These are phyloP conservation scores for Gymnopilus junonius DNA, from an alignment of 768 basidiomycete genomes.

Conservation along the genomic window DNA sequence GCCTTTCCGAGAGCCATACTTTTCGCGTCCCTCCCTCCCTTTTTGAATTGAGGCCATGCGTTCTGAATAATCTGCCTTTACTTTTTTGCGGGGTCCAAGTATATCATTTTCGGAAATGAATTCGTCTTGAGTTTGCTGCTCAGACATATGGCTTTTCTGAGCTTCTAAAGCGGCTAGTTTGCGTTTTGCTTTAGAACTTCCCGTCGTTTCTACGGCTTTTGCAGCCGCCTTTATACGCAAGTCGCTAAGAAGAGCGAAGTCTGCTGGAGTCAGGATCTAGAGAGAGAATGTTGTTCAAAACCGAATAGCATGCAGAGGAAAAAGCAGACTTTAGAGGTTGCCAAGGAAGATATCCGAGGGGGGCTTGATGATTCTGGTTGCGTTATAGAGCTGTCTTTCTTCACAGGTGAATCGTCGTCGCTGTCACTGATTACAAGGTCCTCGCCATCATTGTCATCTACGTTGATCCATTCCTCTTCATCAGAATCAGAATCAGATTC, in stretches of 20 bases:
- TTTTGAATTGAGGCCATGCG: conserved; percentile 90
- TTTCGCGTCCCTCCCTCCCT: conserved; percentile 93
- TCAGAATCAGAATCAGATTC: conserved; percentile 70
- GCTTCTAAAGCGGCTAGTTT: conserved; percentile 85
- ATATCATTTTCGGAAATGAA: conserved; percentile 94
- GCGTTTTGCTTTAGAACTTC: conserved; percentile 81
- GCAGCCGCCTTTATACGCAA: conserved; percentile 81
- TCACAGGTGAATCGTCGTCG: conserved; percentile 68
- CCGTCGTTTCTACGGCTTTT: conserved; percentile 68
- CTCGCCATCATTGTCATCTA: conserved; percentile 71
- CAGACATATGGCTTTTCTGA: conserved; percentile 54
- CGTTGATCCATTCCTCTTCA: conserved; percentile 80
- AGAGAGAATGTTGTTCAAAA: neutral
- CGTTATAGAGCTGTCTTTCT: conserved; percentile 34
- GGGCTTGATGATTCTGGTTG: conserved; percentile 19
- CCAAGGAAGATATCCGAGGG: conserved; percentile 63
- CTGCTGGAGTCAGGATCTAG: conserved; percentile 96
- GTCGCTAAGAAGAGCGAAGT: conserved; percentile 91
- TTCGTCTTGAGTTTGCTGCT: conserved; percentile 46
- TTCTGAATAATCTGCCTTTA: conserved; percentile 92
- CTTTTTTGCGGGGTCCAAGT: conserved; percentile 91
- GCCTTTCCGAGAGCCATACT: conserved; percentile 89
- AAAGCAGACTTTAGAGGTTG: conserved; percentile 73
- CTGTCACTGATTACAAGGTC: conserved; percentile 85
- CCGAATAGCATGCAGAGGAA: neutral